These are phyloP conservation scores for Sesbania bispinosa DNA, from an alignment of 306 rosid genomes.

Conservation along the genomic window DNA sequence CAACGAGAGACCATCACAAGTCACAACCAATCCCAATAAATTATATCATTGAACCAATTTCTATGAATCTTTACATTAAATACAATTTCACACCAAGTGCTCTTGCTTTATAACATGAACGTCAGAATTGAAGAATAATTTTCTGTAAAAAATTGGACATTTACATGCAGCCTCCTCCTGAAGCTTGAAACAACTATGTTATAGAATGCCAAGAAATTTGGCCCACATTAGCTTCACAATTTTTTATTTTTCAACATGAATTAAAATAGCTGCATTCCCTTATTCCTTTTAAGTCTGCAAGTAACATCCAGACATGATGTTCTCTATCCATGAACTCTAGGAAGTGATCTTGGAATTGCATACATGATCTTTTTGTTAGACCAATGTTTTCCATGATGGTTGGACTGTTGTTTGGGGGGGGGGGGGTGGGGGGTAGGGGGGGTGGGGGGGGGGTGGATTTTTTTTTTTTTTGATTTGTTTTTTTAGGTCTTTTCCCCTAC, in stretches of 20 bases:
- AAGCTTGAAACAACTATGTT: background rate
- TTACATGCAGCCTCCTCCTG: background rate
- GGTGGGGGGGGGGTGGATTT: too few species aligned
- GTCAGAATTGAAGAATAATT: background rate
- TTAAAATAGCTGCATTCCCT: background rate
- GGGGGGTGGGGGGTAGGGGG: too few species aligned
- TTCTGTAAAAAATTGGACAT: background rate
- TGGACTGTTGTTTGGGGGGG: too few species aligned
- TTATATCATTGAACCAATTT: background rate
- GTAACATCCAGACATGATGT: background rate
- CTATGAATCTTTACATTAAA: background rate
- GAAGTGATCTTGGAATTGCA: background rate
- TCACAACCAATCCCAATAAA: background rate
- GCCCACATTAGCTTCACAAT: background rate
- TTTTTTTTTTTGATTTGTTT: too few species aligned
- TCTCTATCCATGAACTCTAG: background rate
- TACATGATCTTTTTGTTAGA: background rate
- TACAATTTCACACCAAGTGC: background rate
- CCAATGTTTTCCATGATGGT: too few species aligned
- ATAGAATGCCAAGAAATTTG: background rate
- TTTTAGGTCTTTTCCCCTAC: too few species aligned
- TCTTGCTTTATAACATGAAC: background rate
- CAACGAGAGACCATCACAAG: background rate
- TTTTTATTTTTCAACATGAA: background rate
- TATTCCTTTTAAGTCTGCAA: background rate